Base-by-base conservation (phyloP, 768 basidiomycete genomes). In the Lentinus brumalis region DNA sequence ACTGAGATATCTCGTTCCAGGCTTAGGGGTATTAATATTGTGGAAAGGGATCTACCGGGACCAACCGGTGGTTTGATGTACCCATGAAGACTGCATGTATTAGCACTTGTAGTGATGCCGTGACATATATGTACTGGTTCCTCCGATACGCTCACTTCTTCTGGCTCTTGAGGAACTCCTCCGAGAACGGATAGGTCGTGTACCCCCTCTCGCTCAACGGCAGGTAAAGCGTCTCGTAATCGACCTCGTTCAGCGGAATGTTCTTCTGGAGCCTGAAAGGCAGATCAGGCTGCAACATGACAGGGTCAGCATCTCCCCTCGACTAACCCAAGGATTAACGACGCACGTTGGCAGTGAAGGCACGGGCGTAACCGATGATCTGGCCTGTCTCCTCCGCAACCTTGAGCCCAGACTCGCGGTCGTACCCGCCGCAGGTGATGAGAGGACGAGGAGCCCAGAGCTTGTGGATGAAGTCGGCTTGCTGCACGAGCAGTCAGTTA, bases 181-280 rank as follows among this genome's bases (percentile, higher is more conserved):
- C 53, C 51, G 58, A 61, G 55, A 62, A 63, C 35, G 64, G 64
- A 44, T 66, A 68, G 42, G 66, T 66, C 29, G 59, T 73, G 59
- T 74, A 75, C 8, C 74, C 74, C 21, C 57, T 55, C 4, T 65
- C 50, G 38, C 73, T 74, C 9, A 65, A 74, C n/a, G 69, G 70
- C 5, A 64, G 64, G 58, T 80, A 82, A 66, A 79, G 83, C 2
- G 79, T 81, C 9, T 64, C 67, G 12, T 72, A 54, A 49, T 83
- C 67, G 42, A 74, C 75, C 7, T 57, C 49, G 30, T 68, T 76
- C 3, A 80, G 66, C 0, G 78, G 70, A 2, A 78, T 62, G 42
- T 76, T 63, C 47, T 75, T 67, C 61, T 69, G 59, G n/a, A 81
- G 58, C 4, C 79, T 69, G n/a, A 63, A 61, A 0, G 75, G 75